Percentiles rank a stretch among this genome's conserved stretches.
phyloP scores from a whole-genome alignment of 257 asterid genomes.

The Solanum neorickii region DNA sequence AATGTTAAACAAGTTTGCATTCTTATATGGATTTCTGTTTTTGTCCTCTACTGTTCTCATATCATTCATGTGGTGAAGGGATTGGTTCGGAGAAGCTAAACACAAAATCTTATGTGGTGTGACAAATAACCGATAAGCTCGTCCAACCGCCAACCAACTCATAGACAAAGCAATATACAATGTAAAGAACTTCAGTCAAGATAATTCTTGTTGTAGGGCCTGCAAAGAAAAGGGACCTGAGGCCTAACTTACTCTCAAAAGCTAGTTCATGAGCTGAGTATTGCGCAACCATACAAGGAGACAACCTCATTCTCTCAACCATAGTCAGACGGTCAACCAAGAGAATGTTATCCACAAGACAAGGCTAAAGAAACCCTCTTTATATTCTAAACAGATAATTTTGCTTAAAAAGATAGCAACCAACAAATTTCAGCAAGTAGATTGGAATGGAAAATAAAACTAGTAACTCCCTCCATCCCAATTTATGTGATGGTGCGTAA shows the following conservation, averaged over 20 bases:
- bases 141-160: not conserved
- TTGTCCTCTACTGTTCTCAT: not conserved
- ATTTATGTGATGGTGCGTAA: not conserved
- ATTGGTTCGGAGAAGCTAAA: not conserved
- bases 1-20: not conserved
- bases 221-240: not conserved
- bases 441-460: not conserved
- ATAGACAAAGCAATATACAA: not conserved
- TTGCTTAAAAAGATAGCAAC: not conserved
- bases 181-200: not conserved
- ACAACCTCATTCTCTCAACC: not conserved
- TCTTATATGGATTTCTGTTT: not conserved
- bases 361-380: not conserved
- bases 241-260: not conserved
- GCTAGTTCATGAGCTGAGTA: not conserved
- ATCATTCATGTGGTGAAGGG: not conserved
- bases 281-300: not conserved
- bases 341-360: not conserved
- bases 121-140: not conserved
- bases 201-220: not conserved
- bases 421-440: not conserved
- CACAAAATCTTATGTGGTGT: not conserved
- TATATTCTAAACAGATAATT: not conserved
- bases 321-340: not conserved
- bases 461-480: not conserved